Conservation (phyloP, 345 rosid species). For the Hypericum perforatum region DNA sequence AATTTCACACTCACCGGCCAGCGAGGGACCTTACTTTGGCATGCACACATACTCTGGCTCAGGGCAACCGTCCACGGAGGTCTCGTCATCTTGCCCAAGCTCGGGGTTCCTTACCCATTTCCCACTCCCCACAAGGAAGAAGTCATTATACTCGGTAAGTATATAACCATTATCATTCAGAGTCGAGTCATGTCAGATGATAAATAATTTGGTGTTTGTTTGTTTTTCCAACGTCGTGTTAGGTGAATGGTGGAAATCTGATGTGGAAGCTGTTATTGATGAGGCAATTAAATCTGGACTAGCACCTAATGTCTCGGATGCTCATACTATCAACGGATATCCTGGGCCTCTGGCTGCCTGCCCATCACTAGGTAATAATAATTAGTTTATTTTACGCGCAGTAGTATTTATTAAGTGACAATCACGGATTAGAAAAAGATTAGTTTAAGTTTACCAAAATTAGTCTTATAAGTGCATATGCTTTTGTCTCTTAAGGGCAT, state of each 20-base stretch:
- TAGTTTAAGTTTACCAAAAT: too few relatives aligned
- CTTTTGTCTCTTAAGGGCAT: too few relatives aligned
- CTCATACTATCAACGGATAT: slow-evolving; percentile 43
- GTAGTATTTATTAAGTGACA: too few relatives aligned
- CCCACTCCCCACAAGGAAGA: slow-evolving; percentile 37
- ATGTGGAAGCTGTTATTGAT: slow-evolving; percentile 34
- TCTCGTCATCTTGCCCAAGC: slow-evolving; percentile 40
- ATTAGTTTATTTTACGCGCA: neutral
- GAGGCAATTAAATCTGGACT: slow-evolving; percentile 39
- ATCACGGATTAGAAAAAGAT: too few relatives aligned
- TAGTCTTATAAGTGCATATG: too few relatives aligned
- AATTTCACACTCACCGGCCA: slow-evolving; percentile 42
- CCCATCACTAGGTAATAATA: neutral
- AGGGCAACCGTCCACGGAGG: slow-evolving; percentile 38
- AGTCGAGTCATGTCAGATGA: neutral
- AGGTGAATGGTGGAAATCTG: slow-evolving; percentile 58
- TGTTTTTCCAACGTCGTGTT: slow-evolving; percentile 1
- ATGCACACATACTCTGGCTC: slow-evolving; percentile 47
- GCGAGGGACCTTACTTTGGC: slow-evolving; percentile 51
- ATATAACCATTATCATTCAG: neutral
- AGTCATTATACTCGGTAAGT: slow-evolving; percentile 38
- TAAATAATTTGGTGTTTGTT: neutral
- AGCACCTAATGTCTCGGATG: slow-evolving; percentile 48
- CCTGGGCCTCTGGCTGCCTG: slow-evolving; percentile 29
- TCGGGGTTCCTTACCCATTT: slow-evolving; percentile 34